A percentile compares a stretch with the other conserved stretches of the same genome.
Evolutionary conservation across 2,329 filamentous ascomycete species (phyloP).

Genomic region (Neospermospora avenae): DNA sequence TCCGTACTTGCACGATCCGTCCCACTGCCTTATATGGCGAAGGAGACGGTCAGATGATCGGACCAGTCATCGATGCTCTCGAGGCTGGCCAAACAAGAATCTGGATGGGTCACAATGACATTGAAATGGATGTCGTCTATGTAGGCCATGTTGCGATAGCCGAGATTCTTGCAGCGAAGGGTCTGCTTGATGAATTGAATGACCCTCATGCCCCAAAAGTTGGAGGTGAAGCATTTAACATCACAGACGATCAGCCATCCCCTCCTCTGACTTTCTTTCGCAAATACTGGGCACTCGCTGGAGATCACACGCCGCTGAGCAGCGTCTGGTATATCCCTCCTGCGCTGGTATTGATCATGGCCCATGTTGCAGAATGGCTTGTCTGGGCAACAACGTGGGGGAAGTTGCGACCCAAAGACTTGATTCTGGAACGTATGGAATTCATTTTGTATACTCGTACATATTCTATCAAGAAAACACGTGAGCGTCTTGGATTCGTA

Average conservation of each 20-base stretch:
- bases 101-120: constrained; percentile 50
- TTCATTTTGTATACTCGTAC: constrained; percentile 27
- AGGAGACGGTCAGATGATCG: constrained; percentile 36
- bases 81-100: constrained; percentile 47
- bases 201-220: constrained; percentile 19
- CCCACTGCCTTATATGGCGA: constrained; percentile 52
- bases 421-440: constrained; percentile 25
- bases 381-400: constrained; percentile 20
- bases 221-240: constrained; percentile 26
- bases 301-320: constrained; percentile 21
- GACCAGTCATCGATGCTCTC: constrained; percentile 41
- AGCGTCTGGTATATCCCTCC: constrained; percentile 24
- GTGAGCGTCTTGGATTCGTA: constrained; percentile 19
- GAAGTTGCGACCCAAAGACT: constrained; percentile 17
- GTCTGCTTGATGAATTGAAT: constrained; percentile 16
- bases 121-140: constrained; percentile 42
- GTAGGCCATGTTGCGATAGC: constrained; percentile 34
- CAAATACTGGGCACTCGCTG: constrained; percentile 23
- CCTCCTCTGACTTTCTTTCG: constrained; percentile 24
- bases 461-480: constrained; percentile 24
- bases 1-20: constrained; percentile 49
- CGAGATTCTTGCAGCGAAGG: constrained; percentile 45
- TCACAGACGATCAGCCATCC: constrained; percentile 24
- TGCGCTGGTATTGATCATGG: constrained; percentile 20
- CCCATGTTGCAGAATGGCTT: constrained; percentile 22